Evolutionary conservation across 192 early-diverging fungal genomes (phyloP), one percentile per base, ranked within the genome.

Genomic region (Backusella parvicylindrica): DNA sequence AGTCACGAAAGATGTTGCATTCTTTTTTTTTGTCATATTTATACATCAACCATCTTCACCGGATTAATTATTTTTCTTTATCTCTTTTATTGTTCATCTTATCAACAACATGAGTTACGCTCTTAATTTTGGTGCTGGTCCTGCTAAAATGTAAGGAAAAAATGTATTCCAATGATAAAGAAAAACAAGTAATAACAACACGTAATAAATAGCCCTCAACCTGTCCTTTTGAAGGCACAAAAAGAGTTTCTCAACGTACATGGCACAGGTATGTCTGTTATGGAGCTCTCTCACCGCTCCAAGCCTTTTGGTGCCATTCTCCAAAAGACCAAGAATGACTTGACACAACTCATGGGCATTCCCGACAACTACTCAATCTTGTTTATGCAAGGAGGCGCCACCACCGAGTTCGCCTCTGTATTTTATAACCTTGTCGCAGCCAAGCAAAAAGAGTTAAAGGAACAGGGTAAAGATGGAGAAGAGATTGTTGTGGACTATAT

Each of bases 261-360:
- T 66, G 85, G 87, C 75, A 90, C 92, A 0, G 96, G 95, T 49
- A 89, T 95, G 87, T 97, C 95, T 0, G 89, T 99, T 65, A 90
- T 99, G 90, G 97, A 98, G 77, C 85, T 99, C 79, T 97, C 96
- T 8, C 97, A 99, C 79, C 95, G 98, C 40, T 94, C 94, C 32
- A 88, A 88, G 73, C 84, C 88, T 11, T 99, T 96, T 74, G 94
- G 92, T 47, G 77, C 78, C 16, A 90, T 97, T 75, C 86, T 96
- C 75, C 80, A 85, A 68, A 84, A 83, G 21, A 92, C 98, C 9
- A 91, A 98, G 75, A 75, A 81, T 2, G 85, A 94, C 26, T 89
- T 97, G 56, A 87, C 89, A 13, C 74, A 76, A 2, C 79, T 97
- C 13, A 85, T 98, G 53, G 77, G 85, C n/a, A 87, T 99, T 50